These are phyloP conservation scores for Penicillium psychrosexuale DNA, from an alignment of 2,329 filamentous ascomycete species.

Conservation along the genomic window DNA sequence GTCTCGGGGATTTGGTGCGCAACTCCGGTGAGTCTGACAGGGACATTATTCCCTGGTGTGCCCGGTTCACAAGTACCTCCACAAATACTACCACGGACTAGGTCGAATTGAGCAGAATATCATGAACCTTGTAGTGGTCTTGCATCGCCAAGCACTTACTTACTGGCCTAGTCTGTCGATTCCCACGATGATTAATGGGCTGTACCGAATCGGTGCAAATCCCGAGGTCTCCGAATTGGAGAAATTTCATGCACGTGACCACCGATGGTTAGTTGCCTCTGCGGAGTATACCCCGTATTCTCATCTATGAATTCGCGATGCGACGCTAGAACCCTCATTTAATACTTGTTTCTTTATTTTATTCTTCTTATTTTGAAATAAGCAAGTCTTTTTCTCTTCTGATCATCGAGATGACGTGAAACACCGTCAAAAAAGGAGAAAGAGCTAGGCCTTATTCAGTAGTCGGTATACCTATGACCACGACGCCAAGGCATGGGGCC, in stretches of 20 bases:
- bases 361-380: background rate
- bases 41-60: background rate
- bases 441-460: background rate
- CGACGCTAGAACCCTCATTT: background rate
- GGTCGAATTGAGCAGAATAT: background rate
- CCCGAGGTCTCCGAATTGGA: background rate
- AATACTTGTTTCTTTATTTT: background rate
- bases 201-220: background rate
- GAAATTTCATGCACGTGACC: background rate
- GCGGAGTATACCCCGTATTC: background rate
- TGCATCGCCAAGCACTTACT: background rate
- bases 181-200: background rate
- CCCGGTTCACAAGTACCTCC: background rate
- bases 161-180: background rate
- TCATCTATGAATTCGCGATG: too few relatives aligned
- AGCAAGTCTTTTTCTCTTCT: background rate
- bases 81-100: background rate
- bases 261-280: background rate
- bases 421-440: background rate
- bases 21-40: background rate
- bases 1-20: background rate
- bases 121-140: background rate
- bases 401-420: background rate
- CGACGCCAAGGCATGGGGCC: background rate
- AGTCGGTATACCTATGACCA: background rate